Evolutionary conservation across 202 grass and related monocot species (phyloP).

Genomic region (Elaeis oleifera): DNA sequence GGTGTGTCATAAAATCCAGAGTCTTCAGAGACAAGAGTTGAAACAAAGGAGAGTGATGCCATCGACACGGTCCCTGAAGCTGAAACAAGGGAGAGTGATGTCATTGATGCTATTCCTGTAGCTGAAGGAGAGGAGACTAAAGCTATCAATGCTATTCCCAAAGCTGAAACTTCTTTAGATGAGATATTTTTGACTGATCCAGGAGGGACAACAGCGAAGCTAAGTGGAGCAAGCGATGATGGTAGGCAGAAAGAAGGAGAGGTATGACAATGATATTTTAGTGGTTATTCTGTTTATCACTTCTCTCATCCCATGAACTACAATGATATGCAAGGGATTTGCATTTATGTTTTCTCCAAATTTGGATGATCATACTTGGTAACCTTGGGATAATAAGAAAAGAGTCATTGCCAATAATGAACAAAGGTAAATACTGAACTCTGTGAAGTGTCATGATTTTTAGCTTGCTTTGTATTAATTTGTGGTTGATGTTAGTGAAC

Average conservation of each 20-base stretch:
- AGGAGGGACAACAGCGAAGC: constrained; percentile 25
- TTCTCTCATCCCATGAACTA: too few species aligned
- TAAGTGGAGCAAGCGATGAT: constrained; percentile 26
- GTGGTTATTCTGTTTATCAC: too few species aligned
- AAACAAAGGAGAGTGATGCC: constrained; percentile 25
- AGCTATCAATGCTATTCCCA: constrained; percentile 26
- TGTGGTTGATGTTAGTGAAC: not conserved
- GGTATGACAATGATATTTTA: constrained; percentile 10
- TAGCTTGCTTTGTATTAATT: not conserved
- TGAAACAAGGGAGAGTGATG: constrained; percentile 22
- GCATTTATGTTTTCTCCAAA: too few species aligned
- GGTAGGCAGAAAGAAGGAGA: constrained; percentile 35
- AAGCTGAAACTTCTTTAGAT: constrained; percentile 49
- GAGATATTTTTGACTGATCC: constrained; percentile 40
- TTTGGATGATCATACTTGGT: too few species aligned
- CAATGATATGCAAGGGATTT: too few species aligned
- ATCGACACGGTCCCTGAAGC: constrained; percentile 30
- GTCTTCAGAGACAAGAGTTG: constrained; percentile 6
- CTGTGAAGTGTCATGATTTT: too few species aligned
- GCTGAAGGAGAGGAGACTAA: constrained; percentile 28
- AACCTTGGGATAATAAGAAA: too few species aligned
- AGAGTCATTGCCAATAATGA: too few species aligned
- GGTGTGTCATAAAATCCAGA: not conserved
- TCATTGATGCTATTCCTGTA: constrained; percentile 23
- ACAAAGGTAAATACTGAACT: too few species aligned